Conservation (phyloP, 2,329 filamentous ascomycete species). For the Penicillium sp. region DNA sequence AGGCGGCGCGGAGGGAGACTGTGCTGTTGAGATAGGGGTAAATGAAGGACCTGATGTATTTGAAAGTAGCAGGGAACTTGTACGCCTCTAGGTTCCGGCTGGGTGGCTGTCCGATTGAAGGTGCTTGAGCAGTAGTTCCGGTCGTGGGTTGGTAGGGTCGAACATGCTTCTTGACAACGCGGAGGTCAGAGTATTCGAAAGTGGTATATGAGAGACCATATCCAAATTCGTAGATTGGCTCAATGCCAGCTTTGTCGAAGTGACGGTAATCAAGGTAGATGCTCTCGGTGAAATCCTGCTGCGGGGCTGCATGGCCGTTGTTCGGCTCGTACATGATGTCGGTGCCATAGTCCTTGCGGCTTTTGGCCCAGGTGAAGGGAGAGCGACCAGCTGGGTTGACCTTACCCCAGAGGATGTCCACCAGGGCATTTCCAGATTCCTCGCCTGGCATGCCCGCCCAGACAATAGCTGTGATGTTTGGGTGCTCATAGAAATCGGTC, state of each 20-base stretch:
- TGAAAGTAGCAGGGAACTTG: constrained; percentile 6
- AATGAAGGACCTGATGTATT: constrained; percentile 6
- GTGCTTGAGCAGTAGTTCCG: constrained; percentile 59
- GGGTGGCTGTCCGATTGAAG: constrained; percentile 56
- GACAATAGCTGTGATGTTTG: constrained; percentile 80
- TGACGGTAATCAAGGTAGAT: constrained; percentile 53
- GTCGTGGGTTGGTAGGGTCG: not conserved
- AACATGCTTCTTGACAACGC: not conserved
- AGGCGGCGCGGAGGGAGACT: constrained; percentile 4
- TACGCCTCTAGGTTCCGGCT: constrained; percentile 1
- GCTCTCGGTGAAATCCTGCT: constrained; percentile 57
- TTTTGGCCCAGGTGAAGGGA: constrained; percentile 13
- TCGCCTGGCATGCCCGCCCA: constrained; percentile 40
- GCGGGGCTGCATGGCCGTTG: constrained; percentile 50
- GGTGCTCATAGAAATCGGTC: constrained; percentile 51
- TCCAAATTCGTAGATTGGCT: constrained; percentile 60
- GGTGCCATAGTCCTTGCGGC: constrained; percentile 1
- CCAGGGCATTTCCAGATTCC: constrained; percentile 15
- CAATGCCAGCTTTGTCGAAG: constrained; percentile 53
- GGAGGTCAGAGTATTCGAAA: constrained; percentile 58
- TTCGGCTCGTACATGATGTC: constrained; percentile 57
- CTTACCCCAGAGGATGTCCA: constrained; percentile 17
- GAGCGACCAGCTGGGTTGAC: constrained; percentile 15
- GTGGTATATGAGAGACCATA: constrained; percentile 61
- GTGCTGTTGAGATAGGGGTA: constrained; percentile 17